Base-by-base conservation (phyloP, 2,329 filamentous ascomycete species). In the Fusarium austroafricanum region DNA sequence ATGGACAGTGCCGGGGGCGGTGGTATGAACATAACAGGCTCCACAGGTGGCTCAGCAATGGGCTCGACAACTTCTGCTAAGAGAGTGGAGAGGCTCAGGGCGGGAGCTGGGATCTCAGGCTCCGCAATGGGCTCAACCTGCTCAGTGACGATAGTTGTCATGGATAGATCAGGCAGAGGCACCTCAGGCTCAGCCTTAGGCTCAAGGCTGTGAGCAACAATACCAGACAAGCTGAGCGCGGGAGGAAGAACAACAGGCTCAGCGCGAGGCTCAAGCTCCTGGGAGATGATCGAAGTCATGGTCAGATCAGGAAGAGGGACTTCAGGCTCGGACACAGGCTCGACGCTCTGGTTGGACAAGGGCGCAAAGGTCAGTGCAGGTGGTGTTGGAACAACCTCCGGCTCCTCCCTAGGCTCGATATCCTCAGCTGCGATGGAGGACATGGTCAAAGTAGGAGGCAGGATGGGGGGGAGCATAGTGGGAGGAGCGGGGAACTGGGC, bases 401-500 rank as follows among this genome's bases (percentile, higher is more conserved):
- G 65, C 53, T 83, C 83, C 28, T 79, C 75, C 8, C 73, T 70
- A 3, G 83, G 83, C 68, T 83, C 80, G 17, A 86, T 77, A 42
- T 78, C 68, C 70, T 86, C 79, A 3, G 77, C 76, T 37, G 82
- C 79, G 18, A 87, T 81, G 2, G 65, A 70, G 2, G 85, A 86
- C 35, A 86, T 73, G 42, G 73, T 79, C 29, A 86, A 75, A 1
- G 76, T 71, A 6, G 80, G 78, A 2, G 76, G 72, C 20, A 77
- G 54, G 38, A 79, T 73, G 8, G 72, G 73, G 1, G 75, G 72
- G 5, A 79, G 72, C n/a, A 81, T 80, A 0, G 79, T 79, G 1
- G 86, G 86, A 6, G 86, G 86, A 14, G 83, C 80, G 3, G 86
- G 85, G 78, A 88, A 87, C 67, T 83, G 81, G 17, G 83, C 81